These are phyloP conservation scores for Nigrospora sphaerica DNA, from an alignment of 2,329 filamentous ascomycete species.

Conservation along the genomic window DNA sequence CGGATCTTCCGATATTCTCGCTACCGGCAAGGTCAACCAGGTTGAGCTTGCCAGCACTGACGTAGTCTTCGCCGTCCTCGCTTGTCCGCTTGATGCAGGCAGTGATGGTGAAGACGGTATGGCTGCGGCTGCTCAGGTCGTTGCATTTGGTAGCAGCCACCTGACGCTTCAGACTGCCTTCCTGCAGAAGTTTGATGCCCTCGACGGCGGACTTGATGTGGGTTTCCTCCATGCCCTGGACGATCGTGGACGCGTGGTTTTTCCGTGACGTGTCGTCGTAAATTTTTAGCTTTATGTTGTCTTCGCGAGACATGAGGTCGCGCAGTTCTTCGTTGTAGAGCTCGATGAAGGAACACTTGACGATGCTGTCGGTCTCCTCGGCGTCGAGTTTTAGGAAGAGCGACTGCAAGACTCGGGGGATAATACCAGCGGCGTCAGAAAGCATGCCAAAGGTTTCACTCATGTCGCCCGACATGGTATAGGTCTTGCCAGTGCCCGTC, in stretches of 20 bases:
- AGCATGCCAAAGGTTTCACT: slow-evolving; percentile 76
- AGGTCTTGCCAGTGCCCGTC: slow-evolving; percentile 96
- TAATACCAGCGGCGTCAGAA: slow-evolving; percentile 89
- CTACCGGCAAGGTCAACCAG: slow-evolving; percentile 94
- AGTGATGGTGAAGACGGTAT: slow-evolving; percentile 95
- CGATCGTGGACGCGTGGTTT: slow-evolving; percentile 76
- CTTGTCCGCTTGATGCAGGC: slow-evolving; percentile 77
- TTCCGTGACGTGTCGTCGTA: slow-evolving; percentile 86
- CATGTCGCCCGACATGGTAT: slow-evolving; percentile 99
- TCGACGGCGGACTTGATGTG: slow-evolving; percentile 80
- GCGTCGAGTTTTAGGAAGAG: slow-evolving; percentile 79
- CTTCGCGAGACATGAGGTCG: slow-evolving; percentile 78
- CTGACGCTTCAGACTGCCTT: slow-evolving; percentile 87
- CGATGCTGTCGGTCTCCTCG: slow-evolving; percentile 74
- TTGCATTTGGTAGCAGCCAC: slow-evolving; percentile 99
- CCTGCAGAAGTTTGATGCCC: slow-evolving; percentile 81
- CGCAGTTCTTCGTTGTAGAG: slow-evolving; percentile 96
- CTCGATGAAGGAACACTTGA: slow-evolving; percentile 98
- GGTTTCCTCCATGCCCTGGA: slow-evolving; percentile 96
- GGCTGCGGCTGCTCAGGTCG: slow-evolving; percentile 91
- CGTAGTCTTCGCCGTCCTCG: slow-evolving; percentile 81
- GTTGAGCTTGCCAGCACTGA: slow-evolving; percentile 90
- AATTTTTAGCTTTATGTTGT: slow-evolving; percentile 83
- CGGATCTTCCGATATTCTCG: slow-evolving; percentile 95
- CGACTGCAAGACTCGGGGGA: slow-evolving; percentile 81